Evolutionary conservation across 2,329 filamentous ascomycete genomes (phyloP).

Genomic region (Talaromyces sp.): DNA sequence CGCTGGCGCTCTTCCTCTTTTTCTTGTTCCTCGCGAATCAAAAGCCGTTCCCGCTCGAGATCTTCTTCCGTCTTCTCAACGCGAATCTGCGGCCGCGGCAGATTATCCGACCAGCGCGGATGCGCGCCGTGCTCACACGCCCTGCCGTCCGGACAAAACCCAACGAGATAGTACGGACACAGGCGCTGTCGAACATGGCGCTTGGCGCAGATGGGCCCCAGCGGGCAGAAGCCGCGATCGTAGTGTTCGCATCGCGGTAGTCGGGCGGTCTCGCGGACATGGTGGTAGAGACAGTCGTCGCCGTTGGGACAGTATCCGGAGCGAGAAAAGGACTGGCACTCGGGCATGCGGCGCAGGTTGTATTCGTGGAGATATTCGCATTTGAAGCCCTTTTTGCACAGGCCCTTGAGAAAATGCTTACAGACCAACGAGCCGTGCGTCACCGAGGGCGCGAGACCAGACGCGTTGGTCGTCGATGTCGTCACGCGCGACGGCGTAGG

Average conservation of each 20-base stretch:
- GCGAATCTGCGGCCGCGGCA: constrained; percentile 53
- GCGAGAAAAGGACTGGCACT: constrained; percentile 92
- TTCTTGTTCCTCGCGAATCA: constrained; percentile 57
- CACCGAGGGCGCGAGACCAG: constrained; percentile 34
- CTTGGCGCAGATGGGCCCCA: constrained; percentile 81
- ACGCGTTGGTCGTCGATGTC: constrained; percentile 39
- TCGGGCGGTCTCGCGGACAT: constrained; percentile 77
- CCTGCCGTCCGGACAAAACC: constrained; percentile 84
- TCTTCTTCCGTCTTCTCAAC: constrained; percentile 70
- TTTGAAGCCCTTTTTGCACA: constrained; percentile 94
- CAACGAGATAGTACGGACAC: constrained; percentile 82
- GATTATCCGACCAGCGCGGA: constrained; percentile 67
- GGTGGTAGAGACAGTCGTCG: constrained; percentile 90
- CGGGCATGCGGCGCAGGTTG: constrained; percentile 95
- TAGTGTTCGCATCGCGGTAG: constrained; percentile 83
- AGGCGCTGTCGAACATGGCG: constrained; percentile 78
- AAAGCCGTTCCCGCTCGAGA: constrained; percentile 52
- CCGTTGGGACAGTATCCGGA: constrained; percentile 95
- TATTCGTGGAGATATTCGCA: constrained; percentile 99
- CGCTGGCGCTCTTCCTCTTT: constrained; percentile 50
- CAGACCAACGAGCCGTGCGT: constrained; percentile 66
- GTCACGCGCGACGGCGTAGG: constrained; percentile 42
- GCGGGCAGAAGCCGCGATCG: constrained; percentile 87
- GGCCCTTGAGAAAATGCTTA: constrained; percentile 95
- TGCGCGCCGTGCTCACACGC: constrained; percentile 77